Evolutionary conservation across 2,329 filamentous ascomycete species (phyloP), one percentile per base, ranked within the genome.

Genomic region (Claviceps spartinae): DNA sequence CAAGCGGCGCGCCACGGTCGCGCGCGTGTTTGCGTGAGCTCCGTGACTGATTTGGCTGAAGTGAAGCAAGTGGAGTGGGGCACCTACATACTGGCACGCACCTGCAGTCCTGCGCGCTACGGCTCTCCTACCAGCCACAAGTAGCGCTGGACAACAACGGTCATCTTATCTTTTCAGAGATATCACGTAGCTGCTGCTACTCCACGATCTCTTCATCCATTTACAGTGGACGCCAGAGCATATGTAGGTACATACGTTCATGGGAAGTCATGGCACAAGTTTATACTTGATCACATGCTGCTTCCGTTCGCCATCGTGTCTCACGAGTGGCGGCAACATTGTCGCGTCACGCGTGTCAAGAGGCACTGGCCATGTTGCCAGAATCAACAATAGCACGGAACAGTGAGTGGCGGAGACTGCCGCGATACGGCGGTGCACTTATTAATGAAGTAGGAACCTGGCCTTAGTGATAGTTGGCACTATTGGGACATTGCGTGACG

Each of bases 11-110:
- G 53, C 53, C 53, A 53, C 47, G 47, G 51, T 54, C 51, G 53
- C 53, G 54, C 53, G 55, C 50, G 54, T 52, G 50, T 48, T 55
- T 52, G 52, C 54, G 42, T 50, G 40, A 52, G 24, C 37, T 20
- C 18, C 6, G 11, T 48, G 50, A 50, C 37, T 54, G 53, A 54
- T 54, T 48, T 30, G 45, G 22, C 34, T 38, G n/a, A 24, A 41
- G 41, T 13, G 24, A 14, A 47, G 51, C 49, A 54, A 54, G 37
- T 47, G 50, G 53, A 30, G 26, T 30, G 26, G 26, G 26, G 26
- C 26, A 30, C 26, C 26, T 30, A 30, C 26, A 30, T 30, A 9
- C 18, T 42, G 40, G 20, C 20, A 2, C 20, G 20, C n/a, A n/a
- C n/a, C n/a, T n/a, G n/a, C n/a, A n/a, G n/a, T n/a, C n/a, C n/a